Evolutionary conservation across 768 basidiomycete genomes (phyloP).

Genomic region (Pulveroboletus sp.): DNA sequence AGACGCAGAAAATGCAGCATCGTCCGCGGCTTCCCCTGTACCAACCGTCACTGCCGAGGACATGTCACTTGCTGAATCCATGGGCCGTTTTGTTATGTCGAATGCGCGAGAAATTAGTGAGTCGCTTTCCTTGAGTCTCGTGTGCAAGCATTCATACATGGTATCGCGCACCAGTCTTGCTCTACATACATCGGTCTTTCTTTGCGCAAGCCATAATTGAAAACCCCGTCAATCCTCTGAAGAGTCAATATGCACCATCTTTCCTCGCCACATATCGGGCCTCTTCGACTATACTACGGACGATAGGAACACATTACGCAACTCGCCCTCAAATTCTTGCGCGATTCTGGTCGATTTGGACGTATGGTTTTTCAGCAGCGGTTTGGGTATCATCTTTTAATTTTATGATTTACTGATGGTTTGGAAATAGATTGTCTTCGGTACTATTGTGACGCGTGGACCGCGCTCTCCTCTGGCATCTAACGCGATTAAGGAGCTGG

Average conservation of each 20-base stretch:
- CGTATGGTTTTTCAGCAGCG: constrained; percentile 53
- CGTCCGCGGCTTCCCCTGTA: constrained; percentile 30
- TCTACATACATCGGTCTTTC: constrained; percentile 64
- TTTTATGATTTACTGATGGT: neutral
- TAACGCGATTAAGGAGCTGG: constrained; percentile 65
- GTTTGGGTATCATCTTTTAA: constrained; percentile 28
- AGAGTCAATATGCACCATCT: constrained; percentile 59
- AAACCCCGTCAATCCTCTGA: constrained; percentile 60
- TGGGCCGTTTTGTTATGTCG: constrained; percentile 38
- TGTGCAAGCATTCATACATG: constrained; percentile 1
- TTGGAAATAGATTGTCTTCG: constrained; percentile 60
- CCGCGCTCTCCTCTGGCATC: constrained; percentile 65
- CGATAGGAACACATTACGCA: constrained; percentile 45
- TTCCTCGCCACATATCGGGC: constrained; percentile 62
- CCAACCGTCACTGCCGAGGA: constrained; percentile 14
- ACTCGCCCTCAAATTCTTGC: constrained; percentile 45
- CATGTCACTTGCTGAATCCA: constrained; percentile 24
- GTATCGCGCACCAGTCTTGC: constrained; percentile 38
- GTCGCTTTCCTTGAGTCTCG: constrained; percentile 8
- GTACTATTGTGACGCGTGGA: constrained; percentile 71
- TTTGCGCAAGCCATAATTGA: constrained; percentile 72
- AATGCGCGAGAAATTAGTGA: constrained; percentile 36
- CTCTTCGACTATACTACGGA: constrained; percentile 53
- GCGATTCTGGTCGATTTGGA: constrained; percentile 63
- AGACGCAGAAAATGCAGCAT: constrained; percentile 35